Conservation (phyloP, 2,329 filamentous ascomycete genomes). For the Aspergillus calidoustus region DNA sequence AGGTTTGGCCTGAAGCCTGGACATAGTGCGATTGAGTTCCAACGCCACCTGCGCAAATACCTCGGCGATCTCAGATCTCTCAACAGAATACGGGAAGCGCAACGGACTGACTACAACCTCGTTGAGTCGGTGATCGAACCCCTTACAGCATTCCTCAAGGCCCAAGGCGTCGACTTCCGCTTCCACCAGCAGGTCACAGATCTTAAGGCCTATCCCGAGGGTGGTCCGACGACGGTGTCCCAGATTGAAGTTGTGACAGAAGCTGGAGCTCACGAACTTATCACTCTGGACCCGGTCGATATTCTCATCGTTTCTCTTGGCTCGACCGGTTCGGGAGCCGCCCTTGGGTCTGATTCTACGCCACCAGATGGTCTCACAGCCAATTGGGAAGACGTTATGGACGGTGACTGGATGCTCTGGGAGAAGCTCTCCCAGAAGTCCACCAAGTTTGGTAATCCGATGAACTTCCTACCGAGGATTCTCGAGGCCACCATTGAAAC, state of each 20-base stretch:
- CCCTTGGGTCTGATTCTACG: no score
- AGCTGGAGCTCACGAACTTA: conserved; percentile 25
- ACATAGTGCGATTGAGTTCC: conserved; percentile 27
- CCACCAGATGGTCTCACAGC: no score
- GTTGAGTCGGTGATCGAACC: conserved; percentile 30
- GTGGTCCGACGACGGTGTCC: conserved; percentile 32
- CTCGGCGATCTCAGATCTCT: conserved; percentile 23
- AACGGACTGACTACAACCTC: conserved; percentile 24
- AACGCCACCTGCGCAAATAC: conserved; percentile 22
- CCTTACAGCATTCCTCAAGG: conserved; percentile 25
- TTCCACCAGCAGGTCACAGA: conserved; percentile 26
- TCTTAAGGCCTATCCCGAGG: conserved; percentile 22
- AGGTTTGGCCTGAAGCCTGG: conserved; percentile 26
- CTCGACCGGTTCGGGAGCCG: no score
- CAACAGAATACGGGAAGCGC: conserved; percentile 15
- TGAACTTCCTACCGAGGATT: conserved; percentile 24
- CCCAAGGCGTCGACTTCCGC: conserved; percentile 30
- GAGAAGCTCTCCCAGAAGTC: not conserved
- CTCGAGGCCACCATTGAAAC: conserved; percentile 41
- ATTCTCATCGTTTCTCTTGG: conserved; percentile 44
- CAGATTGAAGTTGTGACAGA: conserved; percentile 28
- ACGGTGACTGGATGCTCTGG: conserved; percentile 35
- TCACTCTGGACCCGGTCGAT: conserved; percentile 36
- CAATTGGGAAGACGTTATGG: no score
- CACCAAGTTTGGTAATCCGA: not conserved